Conservation (phyloP, 2,329 filamentous ascomycete genomes). For the Geoglossum cookeanum region DNA sequence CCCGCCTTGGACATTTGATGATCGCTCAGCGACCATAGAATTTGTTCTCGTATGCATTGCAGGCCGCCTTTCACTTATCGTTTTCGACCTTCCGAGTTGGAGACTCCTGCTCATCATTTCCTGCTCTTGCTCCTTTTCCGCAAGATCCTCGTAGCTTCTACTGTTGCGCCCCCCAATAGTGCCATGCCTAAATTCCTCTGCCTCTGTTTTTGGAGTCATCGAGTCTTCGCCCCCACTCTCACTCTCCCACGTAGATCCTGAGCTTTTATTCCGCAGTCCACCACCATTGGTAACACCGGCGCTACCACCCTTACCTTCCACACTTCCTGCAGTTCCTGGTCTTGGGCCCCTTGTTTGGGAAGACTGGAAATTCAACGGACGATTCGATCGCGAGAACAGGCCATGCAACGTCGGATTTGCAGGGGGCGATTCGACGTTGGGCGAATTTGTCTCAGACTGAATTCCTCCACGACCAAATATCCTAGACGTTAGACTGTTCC, state of each 20-base stretch:
- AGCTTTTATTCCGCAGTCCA: not conserved
- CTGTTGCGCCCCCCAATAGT: not conserved
- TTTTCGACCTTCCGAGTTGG: not conserved
- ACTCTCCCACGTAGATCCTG: not conserved
- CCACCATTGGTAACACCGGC: not conserved
- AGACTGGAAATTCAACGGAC: not conserved
- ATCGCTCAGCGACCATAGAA: not conserved
- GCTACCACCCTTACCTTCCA: not conserved
- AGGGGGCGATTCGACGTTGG: not conserved
- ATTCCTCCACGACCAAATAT: not conserved
- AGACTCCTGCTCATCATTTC: not conserved
- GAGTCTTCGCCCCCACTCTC: not conserved
- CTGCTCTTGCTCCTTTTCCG: not conserved
- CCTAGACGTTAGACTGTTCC: not conserved
- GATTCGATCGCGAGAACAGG: not conserved
- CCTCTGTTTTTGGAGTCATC: not conserved
- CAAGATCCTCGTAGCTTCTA: not conserved
- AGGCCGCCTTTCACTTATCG: not conserved
- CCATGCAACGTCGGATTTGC: not conserved
- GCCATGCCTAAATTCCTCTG: not conserved
- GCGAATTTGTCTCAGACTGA: not conserved
- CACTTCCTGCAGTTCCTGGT: not conserved
- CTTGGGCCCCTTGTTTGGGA: not conserved
- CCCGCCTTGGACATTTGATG: not conserved
- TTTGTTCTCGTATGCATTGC: not conserved